These are phyloP conservation scores for Lyophyllum decastes DNA, from an alignment of 768 basidiomycete genomes.

Conservation along the genomic window DNA sequence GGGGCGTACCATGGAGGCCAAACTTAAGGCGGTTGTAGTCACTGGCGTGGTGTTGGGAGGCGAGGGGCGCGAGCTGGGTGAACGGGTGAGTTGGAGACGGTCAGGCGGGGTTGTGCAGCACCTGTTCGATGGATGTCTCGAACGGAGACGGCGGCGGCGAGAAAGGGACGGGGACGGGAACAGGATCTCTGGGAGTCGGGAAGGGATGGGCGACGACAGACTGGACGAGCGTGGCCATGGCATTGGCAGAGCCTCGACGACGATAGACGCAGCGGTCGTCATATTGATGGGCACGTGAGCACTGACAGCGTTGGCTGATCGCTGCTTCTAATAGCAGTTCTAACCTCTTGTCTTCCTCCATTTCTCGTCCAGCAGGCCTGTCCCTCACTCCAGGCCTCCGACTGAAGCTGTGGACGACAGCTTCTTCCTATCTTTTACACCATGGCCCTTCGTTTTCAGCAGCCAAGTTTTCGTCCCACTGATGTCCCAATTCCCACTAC, in stretches of 20 bases:
- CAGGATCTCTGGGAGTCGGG: neutral
- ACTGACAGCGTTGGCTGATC: slow-evolving; percentile 12
- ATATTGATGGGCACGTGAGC: slow-evolving; percentile 14
- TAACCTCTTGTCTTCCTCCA: too few relatives aligned
- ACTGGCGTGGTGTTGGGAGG: slow-evolving; percentile 75
- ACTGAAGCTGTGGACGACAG: slow-evolving; percentile 17
- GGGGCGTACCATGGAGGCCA: slow-evolving; percentile 41
- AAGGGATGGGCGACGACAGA: slow-evolving; percentile 2
- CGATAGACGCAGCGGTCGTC: neutral
- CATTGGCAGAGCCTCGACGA: neutral
- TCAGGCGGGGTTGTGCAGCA: neutral
- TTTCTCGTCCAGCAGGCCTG: slow-evolving; percentile 23
- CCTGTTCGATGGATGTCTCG: neutral
- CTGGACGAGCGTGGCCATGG: slow-evolving; percentile 11
- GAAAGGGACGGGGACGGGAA: neutral
- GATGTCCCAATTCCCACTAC: slow-evolving; percentile 74
- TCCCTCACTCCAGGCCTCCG: slow-evolving; percentile 20
- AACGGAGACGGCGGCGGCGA: neutral
- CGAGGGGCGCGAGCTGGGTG: slow-evolving; percentile 54
- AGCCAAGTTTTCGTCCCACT: slow-evolving; percentile 49
- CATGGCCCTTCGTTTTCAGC: slow-evolving; percentile 57
- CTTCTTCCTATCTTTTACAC: slow-evolving; percentile 24
- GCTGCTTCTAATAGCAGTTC: too few relatives aligned
- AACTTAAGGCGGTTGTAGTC: slow-evolving; percentile 73
- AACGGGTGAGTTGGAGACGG: neutral